A percentile compares a stretch with the other conserved stretches of the same genome.
These are phyloP conservation scores for Globisporangium barbulae DNA, from an alignment of 352 stramenopile species.

Conservation along the genomic window DNA sequence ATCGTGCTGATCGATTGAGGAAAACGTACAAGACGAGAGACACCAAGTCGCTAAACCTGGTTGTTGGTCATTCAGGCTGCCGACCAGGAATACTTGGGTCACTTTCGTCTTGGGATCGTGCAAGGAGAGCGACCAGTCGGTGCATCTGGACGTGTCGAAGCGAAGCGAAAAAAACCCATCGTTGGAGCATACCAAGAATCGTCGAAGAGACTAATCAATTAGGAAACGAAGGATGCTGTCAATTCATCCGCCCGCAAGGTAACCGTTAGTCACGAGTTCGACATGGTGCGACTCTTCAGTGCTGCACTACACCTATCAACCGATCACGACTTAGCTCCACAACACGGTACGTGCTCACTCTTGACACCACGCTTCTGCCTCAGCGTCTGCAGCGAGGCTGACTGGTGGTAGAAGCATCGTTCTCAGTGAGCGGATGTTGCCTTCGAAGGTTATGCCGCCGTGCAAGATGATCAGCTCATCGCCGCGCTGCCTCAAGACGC, in stretches of 20 bases:
- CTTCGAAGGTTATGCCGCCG: constrained; percentile 7
- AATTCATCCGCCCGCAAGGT: too few species aligned
- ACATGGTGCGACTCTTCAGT: background rate
- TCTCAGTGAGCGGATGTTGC: background rate
- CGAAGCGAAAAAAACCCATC: background rate
- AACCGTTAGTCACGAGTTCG: background rate
- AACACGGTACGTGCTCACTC: background rate
- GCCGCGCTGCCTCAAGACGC: constrained; percentile 1
- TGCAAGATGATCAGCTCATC: constrained; percentile 19
- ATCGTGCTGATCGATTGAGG: background rate
- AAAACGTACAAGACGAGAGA: background rate
- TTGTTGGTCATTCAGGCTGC: background rate
- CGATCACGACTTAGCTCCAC: background rate
- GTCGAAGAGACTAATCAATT: too few species aligned
- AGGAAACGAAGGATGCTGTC: too few species aligned
- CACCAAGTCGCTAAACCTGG: background rate
- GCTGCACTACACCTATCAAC: too few species aligned
- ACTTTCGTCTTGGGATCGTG: background rate
- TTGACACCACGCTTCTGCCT: background rate
- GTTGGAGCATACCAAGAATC: too few species aligned
- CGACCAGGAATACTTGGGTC: background rate
- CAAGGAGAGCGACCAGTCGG: background rate
- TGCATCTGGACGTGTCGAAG: background rate
- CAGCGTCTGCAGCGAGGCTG: background rate
- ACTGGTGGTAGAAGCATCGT: background rate